phyloP scores from a whole-genome alignment of 169 alveolate species.

The Neospora caninum region DNA sequence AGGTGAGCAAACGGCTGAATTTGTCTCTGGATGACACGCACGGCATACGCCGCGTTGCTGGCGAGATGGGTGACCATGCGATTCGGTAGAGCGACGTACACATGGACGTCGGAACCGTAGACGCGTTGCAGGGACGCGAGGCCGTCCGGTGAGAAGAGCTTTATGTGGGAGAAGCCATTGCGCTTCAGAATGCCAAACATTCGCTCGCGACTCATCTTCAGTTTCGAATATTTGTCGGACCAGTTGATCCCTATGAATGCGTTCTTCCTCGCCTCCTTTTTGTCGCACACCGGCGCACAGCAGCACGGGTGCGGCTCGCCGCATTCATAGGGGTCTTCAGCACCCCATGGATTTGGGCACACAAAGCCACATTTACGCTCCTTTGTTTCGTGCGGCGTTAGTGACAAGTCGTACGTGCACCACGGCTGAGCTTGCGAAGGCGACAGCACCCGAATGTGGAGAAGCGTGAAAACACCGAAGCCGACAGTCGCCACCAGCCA shows the following conservation, averaged over 20 bases:
- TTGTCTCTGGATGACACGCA: constrained; percentile 32
- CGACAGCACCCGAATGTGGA: background rate
- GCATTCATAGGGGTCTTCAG: constrained; percentile 45
- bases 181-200: constrained; percentile 23
- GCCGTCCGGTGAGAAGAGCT: constrained; percentile 53
- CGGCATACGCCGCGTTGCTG: background rate
- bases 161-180: constrained; percentile 45
- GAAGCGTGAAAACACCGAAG: background rate
- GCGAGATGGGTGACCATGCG: constrained; percentile 33
- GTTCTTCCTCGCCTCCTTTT: constrained; percentile 9
- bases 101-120: constrained; percentile 30
- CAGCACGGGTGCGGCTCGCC: constrained; percentile 58
- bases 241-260: constrained; percentile 56
- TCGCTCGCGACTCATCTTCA: constrained; percentile 10
- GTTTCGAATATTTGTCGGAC: constrained; percentile 55
- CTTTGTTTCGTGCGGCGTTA: constrained; percentile 17
- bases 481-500: too few relatives aligned
- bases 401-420: constrained; percentile 28
- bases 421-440: constrained; percentile 36
- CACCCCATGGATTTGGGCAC: constrained; percentile 66
- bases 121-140: constrained; percentile 6
- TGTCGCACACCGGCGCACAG: constrained; percentile 55
- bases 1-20: constrained; percentile 16
- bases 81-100: constrained; percentile 56
- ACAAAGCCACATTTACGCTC: constrained; percentile 44